Base-by-base conservation (phyloP, 495 filamentous ascomycete genomes). In the Penicillium antarcticum region DNA sequence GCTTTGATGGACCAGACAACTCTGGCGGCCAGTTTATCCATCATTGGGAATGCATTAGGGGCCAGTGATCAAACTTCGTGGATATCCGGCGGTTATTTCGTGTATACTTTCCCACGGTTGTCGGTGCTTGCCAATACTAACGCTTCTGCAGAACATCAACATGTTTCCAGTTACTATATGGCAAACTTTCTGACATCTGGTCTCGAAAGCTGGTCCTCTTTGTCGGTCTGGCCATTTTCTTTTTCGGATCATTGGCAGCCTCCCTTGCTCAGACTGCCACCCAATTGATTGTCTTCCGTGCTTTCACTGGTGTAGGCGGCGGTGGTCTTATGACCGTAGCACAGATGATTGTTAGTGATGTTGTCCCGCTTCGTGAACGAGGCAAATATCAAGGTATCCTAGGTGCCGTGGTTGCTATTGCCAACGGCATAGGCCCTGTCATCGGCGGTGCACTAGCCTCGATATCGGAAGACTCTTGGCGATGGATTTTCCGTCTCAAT, bases 301-400 rank as follows among this genome's bases (percentile, higher is more conserved):
- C 76, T 34, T 65, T 84, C 35, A 78, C 75, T 0, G 80, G 80
- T 24, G 67, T 83, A 16, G 81, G 80, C 8, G 80, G 79, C 40
- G 80, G 80, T 11, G 80, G 79, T 2, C 58, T 83, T 18, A 76
- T 80, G 70, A 80, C 77, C 0, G 64, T 80, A 17, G 78, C 74
- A 48, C 67, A 70, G 55, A 76, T 77, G 56, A 80, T 83, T 17
- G 76, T 81, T 19, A 79, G 74, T 39, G 81, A 84, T 45, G 72
- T 83, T 1, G 78, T 79, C 2, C 74, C 77, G 9, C 66, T 84
- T 12, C 65, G 76, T 14, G 72, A 83, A 51, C 61, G 81, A 49
- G 81, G 80, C 0, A 81, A 81, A 56, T 84, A 83, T 45, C 77
- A 81, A 61, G 81, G 80, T 3, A 81, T 83, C 31, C 65, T 84